phyloP scores from a whole-genome alignment of 2,329 filamentous ascomycete species.

The Colletotrichum sp. region DNA sequence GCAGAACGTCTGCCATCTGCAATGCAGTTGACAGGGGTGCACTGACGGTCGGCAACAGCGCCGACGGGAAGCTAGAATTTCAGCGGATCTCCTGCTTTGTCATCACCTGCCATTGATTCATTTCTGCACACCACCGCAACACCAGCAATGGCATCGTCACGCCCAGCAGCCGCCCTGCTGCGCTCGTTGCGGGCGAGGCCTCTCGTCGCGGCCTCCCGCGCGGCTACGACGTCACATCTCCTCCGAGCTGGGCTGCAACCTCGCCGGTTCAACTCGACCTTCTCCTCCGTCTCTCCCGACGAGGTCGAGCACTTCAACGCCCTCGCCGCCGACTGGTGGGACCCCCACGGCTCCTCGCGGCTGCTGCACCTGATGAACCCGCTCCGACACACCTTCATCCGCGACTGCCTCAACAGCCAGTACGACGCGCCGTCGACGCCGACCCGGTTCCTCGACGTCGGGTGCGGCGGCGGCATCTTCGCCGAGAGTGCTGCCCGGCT shows the following conservation, averaged over 20 bases:
- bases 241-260: background rate
- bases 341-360: conserved; percentile 88
- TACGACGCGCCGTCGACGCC: conserved; percentile 43
- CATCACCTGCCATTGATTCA: conserved; percentile 21
- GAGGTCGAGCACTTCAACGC: conserved; percentile 95
- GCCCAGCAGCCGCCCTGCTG: conserved; percentile 16
- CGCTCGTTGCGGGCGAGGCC: conserved; percentile 4
- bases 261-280: conserved; percentile 28
- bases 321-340: conserved; percentile 96
- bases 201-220: background rate
- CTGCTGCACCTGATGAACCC: conserved; percentile 98
- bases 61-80: background rate
- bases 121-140: conserved; percentile 4
- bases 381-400: conserved; percentile 91
- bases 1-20: background rate
- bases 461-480: conserved; percentile 96
- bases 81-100: background rate
- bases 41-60: background rate
- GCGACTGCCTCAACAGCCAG: conserved; percentile 65
- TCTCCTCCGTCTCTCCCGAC: conserved; percentile 80
- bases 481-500: conserved; percentile 84
- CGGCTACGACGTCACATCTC: background rate
- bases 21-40: background rate
- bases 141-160: conserved; percentile 13
- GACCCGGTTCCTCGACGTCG: conserved; percentile 81